Percentiles rank a stretch among this genome's conserved stretches.
phyloP scores from a whole-genome alignment of 169 alveolate species.

The Plasmodium sp. region DNA sequence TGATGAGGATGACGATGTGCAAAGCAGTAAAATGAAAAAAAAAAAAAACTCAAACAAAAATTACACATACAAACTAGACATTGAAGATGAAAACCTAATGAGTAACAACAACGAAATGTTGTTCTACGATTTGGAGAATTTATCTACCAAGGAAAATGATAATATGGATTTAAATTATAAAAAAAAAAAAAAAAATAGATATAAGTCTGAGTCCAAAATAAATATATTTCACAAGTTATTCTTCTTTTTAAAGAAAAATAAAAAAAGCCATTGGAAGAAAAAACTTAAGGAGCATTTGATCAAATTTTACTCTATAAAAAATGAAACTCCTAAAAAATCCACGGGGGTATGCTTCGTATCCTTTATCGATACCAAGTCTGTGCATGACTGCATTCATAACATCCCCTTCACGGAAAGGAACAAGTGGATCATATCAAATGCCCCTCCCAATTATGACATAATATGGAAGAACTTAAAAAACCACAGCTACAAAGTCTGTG shows the following conservation, averaged over 20 bases:
- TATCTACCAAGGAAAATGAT: conserved; percentile 55
- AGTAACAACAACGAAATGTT: conserved; percentile 49
- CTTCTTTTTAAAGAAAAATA: conserved; percentile 51
- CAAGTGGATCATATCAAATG: conserved; percentile 64
- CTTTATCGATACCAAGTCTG: conserved; percentile 65
- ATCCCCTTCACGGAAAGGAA: conserved; percentile 59
- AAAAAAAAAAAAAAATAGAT: conserved; percentile 11
- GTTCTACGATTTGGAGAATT: conserved; percentile 36
- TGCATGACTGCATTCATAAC: conserved; percentile 71
- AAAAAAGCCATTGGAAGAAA: conserved; percentile 70
- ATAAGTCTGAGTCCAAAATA: neutral
- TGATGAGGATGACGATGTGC: conserved; percentile 21
- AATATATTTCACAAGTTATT: conserved; percentile 29
- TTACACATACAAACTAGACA: conserved; percentile 25
- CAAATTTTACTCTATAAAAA: conserved; percentile 42
- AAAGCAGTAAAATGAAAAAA: conserved; percentile 3
- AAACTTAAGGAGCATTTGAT: conserved; percentile 64
- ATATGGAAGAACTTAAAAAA: conserved; percentile 66
- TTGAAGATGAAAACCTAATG: conserved; percentile 14
- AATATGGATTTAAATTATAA: conserved; percentile 8
- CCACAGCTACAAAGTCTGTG: conserved; percentile 58
- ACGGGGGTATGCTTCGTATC: conserved; percentile 73
- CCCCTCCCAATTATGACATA: conserved; percentile 71
- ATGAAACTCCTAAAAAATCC: conserved; percentile 72
- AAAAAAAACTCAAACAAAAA: neutral